Conservation (phyloP, 495 filamentous ascomycete genomes). For the Aspergillus conjunctus region DNA sequence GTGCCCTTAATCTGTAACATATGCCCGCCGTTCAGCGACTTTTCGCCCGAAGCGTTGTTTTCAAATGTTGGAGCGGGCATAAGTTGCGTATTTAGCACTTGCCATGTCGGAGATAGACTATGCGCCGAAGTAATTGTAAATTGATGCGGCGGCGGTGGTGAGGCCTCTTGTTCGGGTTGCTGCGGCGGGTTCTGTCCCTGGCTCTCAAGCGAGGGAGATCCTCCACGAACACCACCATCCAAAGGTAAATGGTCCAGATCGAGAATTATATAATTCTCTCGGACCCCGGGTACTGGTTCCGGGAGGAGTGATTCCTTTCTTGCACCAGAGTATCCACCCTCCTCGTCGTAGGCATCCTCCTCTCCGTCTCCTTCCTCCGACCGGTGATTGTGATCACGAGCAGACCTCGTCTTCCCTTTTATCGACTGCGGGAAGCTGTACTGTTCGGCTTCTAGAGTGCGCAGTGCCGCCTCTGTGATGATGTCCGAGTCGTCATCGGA, state of each 20-base stretch:
- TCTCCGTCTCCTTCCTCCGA: slow-evolving; percentile 20
- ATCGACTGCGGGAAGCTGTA: slow-evolving; percentile 21
- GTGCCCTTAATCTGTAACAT: slow-evolving; percentile 72
- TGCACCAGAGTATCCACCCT: slow-evolving; percentile 14
- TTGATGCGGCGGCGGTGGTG: slow-evolving; percentile 18
- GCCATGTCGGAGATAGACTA: slow-evolving; percentile 56
- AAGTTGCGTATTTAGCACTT: slow-evolving; percentile 52
- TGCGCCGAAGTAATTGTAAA: slow-evolving; percentile 51
- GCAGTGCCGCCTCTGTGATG: slow-evolving; percentile 57
- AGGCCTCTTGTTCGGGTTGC: slow-evolving; percentile 23
- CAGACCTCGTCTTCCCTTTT: slow-evolving; percentile 23
- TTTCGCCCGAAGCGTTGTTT: slow-evolving; percentile 40
- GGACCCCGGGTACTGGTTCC: slow-evolving; percentile 42
- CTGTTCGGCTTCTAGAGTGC: slow-evolving; percentile 41
- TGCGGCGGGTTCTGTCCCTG: slow-evolving; percentile 22
- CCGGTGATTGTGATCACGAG: slow-evolving; percentile 19
- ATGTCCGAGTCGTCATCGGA: slow-evolving; percentile 71
- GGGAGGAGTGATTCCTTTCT: slow-evolving; percentile 39
- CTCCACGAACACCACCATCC: not conserved
- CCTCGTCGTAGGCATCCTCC: slow-evolving; percentile 20
- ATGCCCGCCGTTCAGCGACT: slow-evolving; percentile 41
- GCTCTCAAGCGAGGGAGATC: slow-evolving; percentile 16
- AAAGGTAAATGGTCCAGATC: slow-evolving; percentile 38
- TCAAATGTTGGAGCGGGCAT: slow-evolving; percentile 61
- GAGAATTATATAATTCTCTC: slow-evolving; percentile 47